Conservation (phyloP, 495 filamentous ascomycete genomes). For the Astrothelium subdiscretum region DNA sequence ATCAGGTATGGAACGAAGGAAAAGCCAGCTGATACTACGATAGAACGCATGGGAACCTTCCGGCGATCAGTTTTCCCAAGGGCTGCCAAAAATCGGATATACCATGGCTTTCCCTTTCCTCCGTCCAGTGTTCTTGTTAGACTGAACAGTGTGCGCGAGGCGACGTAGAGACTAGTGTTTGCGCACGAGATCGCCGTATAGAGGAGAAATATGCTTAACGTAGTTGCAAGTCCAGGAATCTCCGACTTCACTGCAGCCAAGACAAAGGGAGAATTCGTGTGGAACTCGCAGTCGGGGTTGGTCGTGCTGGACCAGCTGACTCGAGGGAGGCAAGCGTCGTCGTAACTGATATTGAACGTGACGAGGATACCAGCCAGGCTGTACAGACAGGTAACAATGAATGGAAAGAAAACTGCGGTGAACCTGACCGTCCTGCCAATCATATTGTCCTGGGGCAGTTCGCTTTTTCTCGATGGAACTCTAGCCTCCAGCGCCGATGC, state of each 20-base stretch:
- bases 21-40: background rate
- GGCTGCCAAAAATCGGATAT: background rate
- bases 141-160: conserved; percentile 36
- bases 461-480: background rate
- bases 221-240: conserved; percentile 22
- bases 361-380: conserved; percentile 19
- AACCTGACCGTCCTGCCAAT: background rate
- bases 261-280: background rate
- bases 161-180: conserved; percentile 36
- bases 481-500: conserved; percentile 1
- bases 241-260: conserved; percentile 9
- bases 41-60: background rate
- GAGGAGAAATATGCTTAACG: conserved; percentile 33
- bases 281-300: background rate
- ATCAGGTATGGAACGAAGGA: background rate
- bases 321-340: background rate
- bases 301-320: background rate
- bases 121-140: conserved; percentile 28
- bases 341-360: background rate
- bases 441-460: background rate
- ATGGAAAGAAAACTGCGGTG: conserved; percentile 19
- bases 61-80: background rate
- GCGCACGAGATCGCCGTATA: conserved; percentile 34
- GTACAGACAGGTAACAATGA: conserved; percentile 22
- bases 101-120: background rate